Base-by-base conservation (phyloP, 768 basidiomycete genomes). In the Galerina marginata region DNA sequence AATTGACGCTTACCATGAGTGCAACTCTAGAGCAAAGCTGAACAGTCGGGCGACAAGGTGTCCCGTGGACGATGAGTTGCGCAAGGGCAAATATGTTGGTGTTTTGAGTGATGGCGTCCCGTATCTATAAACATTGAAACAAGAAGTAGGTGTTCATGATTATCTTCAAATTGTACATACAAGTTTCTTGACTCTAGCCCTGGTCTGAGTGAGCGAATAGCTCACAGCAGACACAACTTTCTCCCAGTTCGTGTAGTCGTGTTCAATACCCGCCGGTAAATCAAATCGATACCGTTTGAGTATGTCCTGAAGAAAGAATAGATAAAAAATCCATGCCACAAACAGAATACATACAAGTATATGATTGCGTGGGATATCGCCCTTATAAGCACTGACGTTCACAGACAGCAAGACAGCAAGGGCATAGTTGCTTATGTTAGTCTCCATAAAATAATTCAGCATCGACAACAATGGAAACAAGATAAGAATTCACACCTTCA, bases 361-460 rank as follows among this genome's bases (percentile, higher is more conserved):
- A 23, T 65, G 63, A 40, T 61, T 65, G 37, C 53, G 63, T 43
- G 63, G 60, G 46, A 61, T 58, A 39, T 62, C 42, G 44, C 64
- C 61, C n/a, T 65, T 65, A 37, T 65, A 65, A 16, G 61, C 58
- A 47, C 64, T 62, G 46, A 65, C 59, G 16, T 65, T 62, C n/a
- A 56, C 46, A 6, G 64, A 65, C n/a, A 62, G 60, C 54, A 65
- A 39, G 52, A 65, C 61, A 16, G 65, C 65, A 6, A 65, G n/a
- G 20, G 16, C 61, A 47, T 65, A 65, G 39, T 65, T 65, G 36
- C 20, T 65, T 6, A 65, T 65, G 49, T 65, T 65, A 2, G 60
- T 62, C 64, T 65, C 15, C 29, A 61, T 58, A 61, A 26, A 26
- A 26, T n/a, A 47, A 39, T n/a, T 33, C 38, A 16, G 15, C 38